Percentiles rank a stretch among this genome's conserved stretches.
Conservation (phyloP, 2,329 filamentous ascomycete genomes). For the Amauroascus niger region DNA sequence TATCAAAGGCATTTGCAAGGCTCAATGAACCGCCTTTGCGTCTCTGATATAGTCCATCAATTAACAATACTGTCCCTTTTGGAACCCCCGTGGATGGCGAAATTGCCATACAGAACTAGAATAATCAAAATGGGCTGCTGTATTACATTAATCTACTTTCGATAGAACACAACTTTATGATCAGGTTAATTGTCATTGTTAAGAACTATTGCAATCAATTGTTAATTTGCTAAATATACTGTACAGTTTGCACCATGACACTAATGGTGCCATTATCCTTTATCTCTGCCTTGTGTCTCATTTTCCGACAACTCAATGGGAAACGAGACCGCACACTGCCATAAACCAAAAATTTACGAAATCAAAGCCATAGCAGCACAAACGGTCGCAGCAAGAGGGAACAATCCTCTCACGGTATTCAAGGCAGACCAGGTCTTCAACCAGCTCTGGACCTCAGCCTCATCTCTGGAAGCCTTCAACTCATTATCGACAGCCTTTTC, state of each 20-base stretch:
- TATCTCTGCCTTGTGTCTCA: not conserved
- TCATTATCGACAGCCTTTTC: constrained; percentile 11
- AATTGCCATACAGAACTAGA: no score
- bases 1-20: no score
- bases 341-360: not conserved
- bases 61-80: no score
- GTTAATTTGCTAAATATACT: not conserved
- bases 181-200: no score
- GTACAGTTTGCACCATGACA: not conserved
- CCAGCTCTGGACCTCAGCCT: constrained; percentile 15
- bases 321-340: not conserved
- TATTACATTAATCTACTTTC: no score
- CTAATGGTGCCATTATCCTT: not conserved
- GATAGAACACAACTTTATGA: no score
- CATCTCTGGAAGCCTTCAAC: constrained; percentile 14
- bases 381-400: constrained; percentile 14
- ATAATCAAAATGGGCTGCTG: no score
- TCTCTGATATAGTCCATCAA: no score
- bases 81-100: no score
- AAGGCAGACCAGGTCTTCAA: constrained; percentile 15
- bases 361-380: constrained; percentile 12
- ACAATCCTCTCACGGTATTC: constrained; percentile 14
- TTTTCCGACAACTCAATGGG: not conserved
- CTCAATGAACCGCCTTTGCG: no score
- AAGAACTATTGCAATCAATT: not conserved